phyloP scores from a whole-genome alignment of 306 rosid genomes.

The Fragaria nilgerrensis region DNA sequence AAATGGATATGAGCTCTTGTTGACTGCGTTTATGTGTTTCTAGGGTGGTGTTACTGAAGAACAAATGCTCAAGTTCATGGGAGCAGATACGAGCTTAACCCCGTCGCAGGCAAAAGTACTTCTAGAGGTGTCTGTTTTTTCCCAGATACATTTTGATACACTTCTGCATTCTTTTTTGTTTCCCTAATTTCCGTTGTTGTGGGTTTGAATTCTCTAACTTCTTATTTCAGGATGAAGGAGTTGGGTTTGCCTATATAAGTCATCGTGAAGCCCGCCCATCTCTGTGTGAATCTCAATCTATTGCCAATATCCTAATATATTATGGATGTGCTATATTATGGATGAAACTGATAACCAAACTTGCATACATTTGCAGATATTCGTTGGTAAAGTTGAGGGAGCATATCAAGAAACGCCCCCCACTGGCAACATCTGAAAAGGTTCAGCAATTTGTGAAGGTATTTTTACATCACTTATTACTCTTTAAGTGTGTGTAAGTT shows the following conservation, averaged over 20 bases:
- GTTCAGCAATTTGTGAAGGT: conserved; percentile 94
- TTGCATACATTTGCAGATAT: conserved; percentile 45
- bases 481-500: not conserved
- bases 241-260: conserved; percentile 90
- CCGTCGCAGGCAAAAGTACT: conserved; percentile 71
- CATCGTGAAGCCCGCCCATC: conserved; percentile 89
- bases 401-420: conserved; percentile 96
- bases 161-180: conserved; percentile 14
- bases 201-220: not conserved
- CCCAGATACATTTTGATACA: conserved; percentile 14
- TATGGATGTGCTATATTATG: not conserved
- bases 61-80: conserved; percentile 95
- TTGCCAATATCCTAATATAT: conserved; percentile 17
- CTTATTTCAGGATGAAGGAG: conserved; percentile 71
- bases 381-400: conserved; percentile 77
- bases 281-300: conserved; percentile 70
- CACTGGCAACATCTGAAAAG: conserved; percentile 91
- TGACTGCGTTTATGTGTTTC: conserved; percentile 8
- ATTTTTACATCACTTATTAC: conserved; percentile 24
- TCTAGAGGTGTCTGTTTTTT: conserved; percentile 65
- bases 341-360: conserved; percentile 5
- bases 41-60: conserved; percentile 96
- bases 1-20: not conserved
- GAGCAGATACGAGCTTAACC: conserved; percentile 69
- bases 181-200: not conserved